Base-by-base conservation (phyloP, 352 stramenopile genomes). In the Globisporangium carolinianum region DNA sequence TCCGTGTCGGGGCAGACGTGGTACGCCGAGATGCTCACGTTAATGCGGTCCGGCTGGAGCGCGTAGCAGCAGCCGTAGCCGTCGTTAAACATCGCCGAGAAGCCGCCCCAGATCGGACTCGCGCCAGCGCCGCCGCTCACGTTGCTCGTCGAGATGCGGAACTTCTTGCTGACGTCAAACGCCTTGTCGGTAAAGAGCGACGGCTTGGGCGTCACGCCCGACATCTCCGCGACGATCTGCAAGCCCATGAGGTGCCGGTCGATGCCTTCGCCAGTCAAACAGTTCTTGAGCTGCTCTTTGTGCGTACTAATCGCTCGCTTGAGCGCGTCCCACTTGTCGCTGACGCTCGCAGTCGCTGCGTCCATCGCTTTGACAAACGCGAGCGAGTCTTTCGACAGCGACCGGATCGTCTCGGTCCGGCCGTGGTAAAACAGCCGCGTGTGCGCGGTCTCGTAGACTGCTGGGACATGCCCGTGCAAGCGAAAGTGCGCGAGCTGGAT, bases 401-500 rank as follows among this genome's bases (percentile, higher is more conserved):
- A 85, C 6, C 89, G 82, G 51, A 94, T 91, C 12, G 89, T 96
- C 64, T 96, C 92, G 1, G 97, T 99, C 46, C 97, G 87, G 3
- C 97, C 97, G 62, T 99, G 97, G 52, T 98, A 94, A 67, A 98
- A 99, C 46, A 96, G 79, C n/a, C 96, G 83, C 62, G 97, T 97
- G 79, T 99, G 96, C 15, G 92, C 97, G 12, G 97, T 97, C 76
- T 99, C 97, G 67, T 99, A 99, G 6, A 98, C 97, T 15, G 93
- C 95, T 37, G 90, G 94, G 49, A 98, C 79, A 62, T 85, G 68
- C 38, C 87, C 83, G 79, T 97, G 97, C 61, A 98, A 94, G 65
- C 97, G 96, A 76, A 96, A 98, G 48, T 97, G 94, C 3, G 94
- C 96, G n/a, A 99, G 75, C 71, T 99, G 97, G 57, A 98, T 98